These are phyloP conservation scores for Didymella pomorum DNA, from an alignment of 2,329 filamentous ascomycete species.

Conservation along the genomic window DNA sequence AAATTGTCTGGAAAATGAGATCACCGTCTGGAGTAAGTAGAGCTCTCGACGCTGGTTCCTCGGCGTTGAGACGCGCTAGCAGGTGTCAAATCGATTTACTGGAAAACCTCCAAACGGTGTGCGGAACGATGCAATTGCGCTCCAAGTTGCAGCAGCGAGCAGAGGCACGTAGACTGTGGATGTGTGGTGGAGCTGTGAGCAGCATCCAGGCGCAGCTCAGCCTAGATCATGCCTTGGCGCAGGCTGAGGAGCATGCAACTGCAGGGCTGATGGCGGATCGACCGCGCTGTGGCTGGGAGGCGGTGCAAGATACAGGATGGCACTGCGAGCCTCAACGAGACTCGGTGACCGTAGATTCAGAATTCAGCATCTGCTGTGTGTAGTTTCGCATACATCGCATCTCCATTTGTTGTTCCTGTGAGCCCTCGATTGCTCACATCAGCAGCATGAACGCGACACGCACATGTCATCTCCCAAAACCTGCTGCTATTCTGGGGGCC, in stretches of 20 bases:
- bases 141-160: slow-evolving; percentile 5
- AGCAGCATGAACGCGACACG: slow-evolving; percentile 20
- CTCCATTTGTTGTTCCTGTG: slow-evolving; percentile 1
- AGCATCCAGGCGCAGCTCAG: slow-evolving; percentile 32
- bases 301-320: slow-evolving; percentile 6
- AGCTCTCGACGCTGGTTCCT: slow-evolving; percentile 28
- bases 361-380: not conserved
- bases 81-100: slow-evolving; percentile 22
- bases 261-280: slow-evolving; percentile 31
- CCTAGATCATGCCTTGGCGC: slow-evolving; percentile 35
- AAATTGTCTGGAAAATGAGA: slow-evolving; percentile 34
- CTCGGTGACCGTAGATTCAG: slow-evolving; percentile 2
- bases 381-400: not conserved
- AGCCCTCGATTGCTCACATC: slow-evolving; percentile 15
- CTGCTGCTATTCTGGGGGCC: slow-evolving; percentile 38
- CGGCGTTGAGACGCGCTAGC: slow-evolving; percentile 30
- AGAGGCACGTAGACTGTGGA: slow-evolving; percentile 16
- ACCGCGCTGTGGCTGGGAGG: slow-evolving; percentile 32
- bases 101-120: slow-evolving; percentile 11
- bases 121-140: slow-evolving; percentile 15
- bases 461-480: slow-evolving; percentile 29
- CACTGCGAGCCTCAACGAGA: not conserved
- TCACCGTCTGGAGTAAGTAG: slow-evolving; percentile 35
- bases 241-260: slow-evolving; percentile 28
- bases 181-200: slow-evolving; percentile 2